Base-by-base conservation (phyloP, 2,329 filamentous ascomycete species). In the Laburnicola sp. region DNA sequence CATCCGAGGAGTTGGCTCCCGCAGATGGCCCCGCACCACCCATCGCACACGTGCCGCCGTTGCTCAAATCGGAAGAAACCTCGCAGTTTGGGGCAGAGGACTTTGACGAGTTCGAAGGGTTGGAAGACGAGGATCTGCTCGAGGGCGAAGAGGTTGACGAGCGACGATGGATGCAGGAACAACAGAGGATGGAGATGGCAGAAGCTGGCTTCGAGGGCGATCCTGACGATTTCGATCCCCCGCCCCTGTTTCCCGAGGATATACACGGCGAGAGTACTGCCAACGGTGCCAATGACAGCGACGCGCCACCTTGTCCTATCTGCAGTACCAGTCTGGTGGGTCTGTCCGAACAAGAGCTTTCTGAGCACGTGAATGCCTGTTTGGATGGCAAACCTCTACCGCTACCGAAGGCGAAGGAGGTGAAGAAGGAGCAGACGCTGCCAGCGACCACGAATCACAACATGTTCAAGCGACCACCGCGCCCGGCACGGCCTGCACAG, bases 301-400 rank as follows among this genome's bases (percentile, higher is more conserved):
- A 56, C 28, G 45, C 43, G 4, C 63, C 75, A 2, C 68, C 73
- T 23, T 97, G 92, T 69, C 93, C 93, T 1, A 86, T 97, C 26
- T 97, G 94, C 70, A 83, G 82, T 60, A 77, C 78, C 1, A 84
- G 74, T 56, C 76, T 97, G 30, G 74, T 70, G 11, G 86, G 84
- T 0, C 70, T 74, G 21, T 48, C 68, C 74, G 53, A 84, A 50
- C 69, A 91, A 67, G 83, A 93, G 61, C 87, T 86, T 7, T 88
- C 87, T 5, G 75, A 87, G 2, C 94, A 99, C 71, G 94, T 99
- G 58, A 99, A 99, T 69, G 85, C 86, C 7, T 99, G 94, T 72
- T 79, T 99, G 2, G 94, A 99, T 68, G 91, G 91, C 1, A 88
- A 87, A 39, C 82, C n/a, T n/a, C 81, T 84, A 38, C 81, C 86